phyloP scores from a whole-genome alignment of 768 basidiomycete genomes.

The Phanerochaete sordida region DNA sequence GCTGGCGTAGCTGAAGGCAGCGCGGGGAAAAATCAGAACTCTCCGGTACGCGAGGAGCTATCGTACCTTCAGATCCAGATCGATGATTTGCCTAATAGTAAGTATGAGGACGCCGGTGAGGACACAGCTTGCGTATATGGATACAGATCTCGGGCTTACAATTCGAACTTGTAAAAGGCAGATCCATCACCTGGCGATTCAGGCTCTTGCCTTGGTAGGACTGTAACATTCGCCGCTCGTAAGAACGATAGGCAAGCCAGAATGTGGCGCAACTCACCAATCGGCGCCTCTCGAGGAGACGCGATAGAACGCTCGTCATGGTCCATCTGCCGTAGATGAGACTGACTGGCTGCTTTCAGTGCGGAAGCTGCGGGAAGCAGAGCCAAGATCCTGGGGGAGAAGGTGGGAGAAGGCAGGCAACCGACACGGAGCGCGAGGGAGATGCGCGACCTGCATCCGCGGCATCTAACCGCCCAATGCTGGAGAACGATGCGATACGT shows the following conservation, averaged over 20 bases:
- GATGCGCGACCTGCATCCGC: no score
- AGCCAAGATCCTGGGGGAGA: background rate
- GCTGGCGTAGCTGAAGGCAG: slow-evolving; percentile 54
- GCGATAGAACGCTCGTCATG: background rate
- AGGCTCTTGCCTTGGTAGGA: background rate
- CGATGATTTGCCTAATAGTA: slow-evolving; percentile 35
- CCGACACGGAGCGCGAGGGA: background rate
- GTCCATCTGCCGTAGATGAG: background rate
- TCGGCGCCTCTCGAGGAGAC: background rate
- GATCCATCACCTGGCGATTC: background rate
- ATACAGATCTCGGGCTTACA: background rate
- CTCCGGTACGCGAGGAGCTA: slow-evolving; percentile 1
- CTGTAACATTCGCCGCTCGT: background rate
- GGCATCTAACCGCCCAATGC: no score
- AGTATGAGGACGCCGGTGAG: no score
- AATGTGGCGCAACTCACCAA: background rate
- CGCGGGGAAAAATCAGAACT: background rate
- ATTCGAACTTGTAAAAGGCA: background rate
- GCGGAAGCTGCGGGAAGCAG: background rate
- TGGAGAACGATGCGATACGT: background rate
- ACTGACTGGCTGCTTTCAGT: background rate
- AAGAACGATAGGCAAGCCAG: background rate
- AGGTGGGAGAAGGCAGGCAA: background rate
- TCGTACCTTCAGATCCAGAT: slow-evolving; percentile 56
- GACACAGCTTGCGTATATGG: background rate